A percentile compares a stretch with the other conserved stretches of the same genome.
Evolutionary conservation across 305 asterid genomes (phyloP).

Genomic region (Ilex paraguariensis): DNA sequence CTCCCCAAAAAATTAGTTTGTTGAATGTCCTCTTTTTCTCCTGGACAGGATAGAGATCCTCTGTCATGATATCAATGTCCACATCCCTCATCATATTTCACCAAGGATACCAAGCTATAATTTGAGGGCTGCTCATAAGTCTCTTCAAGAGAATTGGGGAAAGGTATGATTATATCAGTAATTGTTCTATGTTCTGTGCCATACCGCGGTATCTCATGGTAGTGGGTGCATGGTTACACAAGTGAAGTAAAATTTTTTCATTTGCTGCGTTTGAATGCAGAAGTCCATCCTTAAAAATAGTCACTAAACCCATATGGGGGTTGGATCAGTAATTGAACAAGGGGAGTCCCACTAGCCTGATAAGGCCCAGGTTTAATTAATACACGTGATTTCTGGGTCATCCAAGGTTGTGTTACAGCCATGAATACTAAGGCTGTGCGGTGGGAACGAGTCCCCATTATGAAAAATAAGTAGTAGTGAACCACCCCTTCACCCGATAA

Average conservation of each 20-base stretch:
- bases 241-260: no score
- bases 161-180: slow-evolving; percentile 36
- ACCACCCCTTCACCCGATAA: neutral
- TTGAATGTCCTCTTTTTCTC: slow-evolving; percentile 11
- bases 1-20: no score
- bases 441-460: neutral
- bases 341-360: no score
- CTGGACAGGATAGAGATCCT: slow-evolving; percentile 82
- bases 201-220: neutral
- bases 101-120: slow-evolving; percentile 92
- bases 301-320: no score
- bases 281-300: no score
- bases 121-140: slow-evolving; percentile 77
- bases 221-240: neutral
- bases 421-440: neutral
- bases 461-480: neutral
- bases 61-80: slow-evolving; percentile 93
- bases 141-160: slow-evolving; percentile 93
- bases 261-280: no score
- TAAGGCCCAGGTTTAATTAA: no score
- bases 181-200: neutral
- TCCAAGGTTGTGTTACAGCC: neutral
- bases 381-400: no score
- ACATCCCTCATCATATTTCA: slow-evolving; percentile 93
- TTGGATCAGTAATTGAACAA: no score